Evolutionary conservation across 1,139 yeast species (phyloP).

Genomic region (Suhomyces taliae): DNA sequence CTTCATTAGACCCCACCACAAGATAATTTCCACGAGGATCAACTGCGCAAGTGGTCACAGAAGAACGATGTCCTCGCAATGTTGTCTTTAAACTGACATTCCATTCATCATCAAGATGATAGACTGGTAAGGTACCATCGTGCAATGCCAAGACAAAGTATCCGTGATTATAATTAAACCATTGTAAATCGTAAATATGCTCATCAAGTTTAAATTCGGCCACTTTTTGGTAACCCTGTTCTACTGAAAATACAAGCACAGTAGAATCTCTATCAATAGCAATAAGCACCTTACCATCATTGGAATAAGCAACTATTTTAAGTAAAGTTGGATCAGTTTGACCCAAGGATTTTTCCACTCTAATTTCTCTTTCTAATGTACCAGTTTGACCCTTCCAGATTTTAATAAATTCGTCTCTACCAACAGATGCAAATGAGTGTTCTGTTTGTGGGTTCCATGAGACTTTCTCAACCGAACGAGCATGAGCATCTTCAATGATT

Average conservation of each 20-base stretch:
- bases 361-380: slow-evolving; percentile 33
- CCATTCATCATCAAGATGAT: slow-evolving; percentile 14
- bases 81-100: slow-evolving; percentile 24
- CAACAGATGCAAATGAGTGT: slow-evolving; percentile 57
- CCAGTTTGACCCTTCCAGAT: slow-evolving; percentile 56
- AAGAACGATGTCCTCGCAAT: slow-evolving; percentile 50
- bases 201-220: slow-evolving; percentile 23
- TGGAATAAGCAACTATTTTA: slow-evolving; percentile 46
- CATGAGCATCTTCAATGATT: slow-evolving; percentile 46
- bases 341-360: slow-evolving; percentile 21
- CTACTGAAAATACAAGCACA: slow-evolving; percentile 28
- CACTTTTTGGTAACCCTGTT: slow-evolving; percentile 26
- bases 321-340: slow-evolving; percentile 16
- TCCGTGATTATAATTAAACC: slow-evolving; percentile 31
- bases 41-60: slow-evolving; percentile 49
- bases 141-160: slow-evolving; percentile 41
- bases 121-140: slow-evolving; percentile 34
- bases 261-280: slow-evolving; percentile 45
- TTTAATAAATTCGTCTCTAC: slow-evolving; percentile 52
- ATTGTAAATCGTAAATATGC: slow-evolving; percentile 34
- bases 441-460: slow-evolving; percentile 63
- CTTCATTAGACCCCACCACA: slow-evolving; percentile 68
- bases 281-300: slow-evolving; percentile 54
- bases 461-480: slow-evolving; percentile 47
- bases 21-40: slow-evolving; percentile 61